These are phyloP conservation scores for Cadophora gregata DNA, from an alignment of 2,329 filamentous ascomycete species.

Conservation along the genomic window DNA sequence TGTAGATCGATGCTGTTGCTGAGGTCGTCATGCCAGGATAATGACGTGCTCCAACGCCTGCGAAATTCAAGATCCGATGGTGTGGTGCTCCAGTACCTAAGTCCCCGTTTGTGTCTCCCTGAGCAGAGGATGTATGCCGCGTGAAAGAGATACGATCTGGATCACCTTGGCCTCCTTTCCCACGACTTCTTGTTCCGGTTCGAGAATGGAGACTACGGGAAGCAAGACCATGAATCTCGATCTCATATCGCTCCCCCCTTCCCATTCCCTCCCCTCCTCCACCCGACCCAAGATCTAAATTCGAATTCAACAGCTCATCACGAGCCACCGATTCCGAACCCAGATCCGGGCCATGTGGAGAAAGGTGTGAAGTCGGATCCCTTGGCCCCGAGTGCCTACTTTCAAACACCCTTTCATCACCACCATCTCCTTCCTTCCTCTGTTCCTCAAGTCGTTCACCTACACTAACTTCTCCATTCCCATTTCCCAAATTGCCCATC, in stretches of 20 bases:
- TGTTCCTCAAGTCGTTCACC: conserved; percentile 9
- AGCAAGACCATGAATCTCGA: background rate
- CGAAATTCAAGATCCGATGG: conserved; percentile 32
- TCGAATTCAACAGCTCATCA: background rate
- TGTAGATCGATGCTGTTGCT: conserved; percentile 22
- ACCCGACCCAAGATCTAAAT: background rate
- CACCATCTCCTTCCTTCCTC: conserved; percentile 15
- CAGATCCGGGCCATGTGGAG: background rate
- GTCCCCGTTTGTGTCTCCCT: background rate
- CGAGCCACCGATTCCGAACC: background rate
- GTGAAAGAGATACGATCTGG: conserved; percentile 26
- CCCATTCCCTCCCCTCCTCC: background rate
- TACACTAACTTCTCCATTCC: conserved; percentile 12
- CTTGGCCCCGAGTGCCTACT: conserved; percentile 29
- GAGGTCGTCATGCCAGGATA: background rate
- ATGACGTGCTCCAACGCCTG: conserved; percentile 28
- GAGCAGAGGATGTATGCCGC: conserved; percentile 8
- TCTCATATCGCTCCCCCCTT: background rate
- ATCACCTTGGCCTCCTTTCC: background rate
- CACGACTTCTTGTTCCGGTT: background rate
- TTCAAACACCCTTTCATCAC: conserved; percentile 28
- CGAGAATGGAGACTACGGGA: too few species aligned
- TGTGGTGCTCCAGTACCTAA: background rate
- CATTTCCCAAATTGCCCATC: background rate
- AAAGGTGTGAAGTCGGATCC: conserved; percentile 20